phyloP scores from a whole-genome alignment of 2,329 filamentous ascomycete species.

The Alternaria arbusti region DNA sequence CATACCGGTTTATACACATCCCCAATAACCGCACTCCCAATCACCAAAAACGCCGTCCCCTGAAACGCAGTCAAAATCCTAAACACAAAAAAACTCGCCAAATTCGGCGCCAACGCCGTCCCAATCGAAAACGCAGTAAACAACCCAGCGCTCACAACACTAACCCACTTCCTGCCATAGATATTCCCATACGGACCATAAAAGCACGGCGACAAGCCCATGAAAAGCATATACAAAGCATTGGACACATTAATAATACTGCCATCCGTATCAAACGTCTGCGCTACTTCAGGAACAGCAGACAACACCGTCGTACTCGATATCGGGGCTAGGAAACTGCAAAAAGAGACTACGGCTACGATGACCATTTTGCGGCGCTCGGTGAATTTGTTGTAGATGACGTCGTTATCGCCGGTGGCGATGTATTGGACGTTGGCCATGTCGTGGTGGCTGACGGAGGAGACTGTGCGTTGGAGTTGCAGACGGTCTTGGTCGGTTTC shows the following conservation, averaged over 20 bases:
- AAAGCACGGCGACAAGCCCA: conserved; percentile 68
- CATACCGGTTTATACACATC: conserved; percentile 56
- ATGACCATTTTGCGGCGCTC: conserved; percentile 69
- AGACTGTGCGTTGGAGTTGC: conserved; percentile 42
- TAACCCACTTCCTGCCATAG: conserved; percentile 60
- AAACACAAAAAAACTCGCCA: conserved; percentile 75
- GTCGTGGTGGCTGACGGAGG: conserved; percentile 40
- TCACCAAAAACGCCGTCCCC: conserved; percentile 75
- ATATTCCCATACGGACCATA: conserved; percentile 71
- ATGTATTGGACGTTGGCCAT: conserved; percentile 37
- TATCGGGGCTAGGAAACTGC: conserved; percentile 76
- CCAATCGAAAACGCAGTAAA: conserved; percentile 75
- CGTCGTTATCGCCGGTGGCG: conserved; percentile 51
- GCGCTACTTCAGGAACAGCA: conserved; percentile 75
- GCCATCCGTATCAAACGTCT: conserved; percentile 68
- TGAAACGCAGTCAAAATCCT: conserved; percentile 76
- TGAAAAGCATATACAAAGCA: conserved; percentile 75
- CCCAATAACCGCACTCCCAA: conserved; percentile 73
- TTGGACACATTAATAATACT: conserved; percentile 76
- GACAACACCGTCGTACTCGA: conserved; percentile 76
- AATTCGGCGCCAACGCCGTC: conserved; percentile 73
- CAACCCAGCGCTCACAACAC: conserved; percentile 64
- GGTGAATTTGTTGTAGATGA: conserved; percentile 70
- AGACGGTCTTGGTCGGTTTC: conserved; percentile 23
- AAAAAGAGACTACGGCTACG: conserved; percentile 73